Conservation (phyloP, 805 yeast species). For the Sungouiozyma ichnusensis region DNA sequence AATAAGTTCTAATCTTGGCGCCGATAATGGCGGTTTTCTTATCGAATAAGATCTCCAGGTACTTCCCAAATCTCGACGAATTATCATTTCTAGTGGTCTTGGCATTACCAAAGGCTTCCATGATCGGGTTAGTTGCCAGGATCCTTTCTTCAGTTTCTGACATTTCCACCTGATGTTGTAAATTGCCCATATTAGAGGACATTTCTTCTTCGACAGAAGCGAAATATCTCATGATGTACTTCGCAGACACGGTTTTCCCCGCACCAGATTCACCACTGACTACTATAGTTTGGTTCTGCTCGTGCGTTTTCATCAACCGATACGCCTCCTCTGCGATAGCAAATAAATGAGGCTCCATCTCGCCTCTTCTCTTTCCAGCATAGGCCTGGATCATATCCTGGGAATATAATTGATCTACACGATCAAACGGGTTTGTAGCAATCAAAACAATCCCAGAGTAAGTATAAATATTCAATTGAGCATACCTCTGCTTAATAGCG, state of each 20-base stretch:
- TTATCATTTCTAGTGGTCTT: conserved; percentile 84
- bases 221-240: conserved; percentile 93
- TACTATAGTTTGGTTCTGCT: conserved; percentile 85
- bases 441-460: conserved; percentile 94
- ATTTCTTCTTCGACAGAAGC: conserved; percentile 71
- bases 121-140: conserved; percentile 85
- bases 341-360: conserved; percentile 91
- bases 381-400: conserved; percentile 91
- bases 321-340: conserved; percentile 98
- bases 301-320: conserved; percentile 81
- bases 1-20: conserved; percentile 86
- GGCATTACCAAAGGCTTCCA: conserved; percentile 91
- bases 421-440: conserved; percentile 92
- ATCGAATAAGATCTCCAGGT: conserved; percentile 82
- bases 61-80: conserved; percentile 91
- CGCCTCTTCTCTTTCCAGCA: conserved; percentile 87
- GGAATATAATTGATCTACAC: conserved; percentile 82
- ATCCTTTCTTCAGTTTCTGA: conserved; percentile 89
- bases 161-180: conserved; percentile 47
- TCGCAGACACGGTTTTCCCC: conserved; percentile 95
- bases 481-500: conserved; percentile 81
- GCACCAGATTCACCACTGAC: conserved; percentile 99
- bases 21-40: conserved; percentile 71
- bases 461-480: conserved; percentile 85
- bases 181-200: conserved; percentile 28